Base-by-base conservation (phyloP, 176 grass and related monocot species). In the Raddia guianensis region DNA sequence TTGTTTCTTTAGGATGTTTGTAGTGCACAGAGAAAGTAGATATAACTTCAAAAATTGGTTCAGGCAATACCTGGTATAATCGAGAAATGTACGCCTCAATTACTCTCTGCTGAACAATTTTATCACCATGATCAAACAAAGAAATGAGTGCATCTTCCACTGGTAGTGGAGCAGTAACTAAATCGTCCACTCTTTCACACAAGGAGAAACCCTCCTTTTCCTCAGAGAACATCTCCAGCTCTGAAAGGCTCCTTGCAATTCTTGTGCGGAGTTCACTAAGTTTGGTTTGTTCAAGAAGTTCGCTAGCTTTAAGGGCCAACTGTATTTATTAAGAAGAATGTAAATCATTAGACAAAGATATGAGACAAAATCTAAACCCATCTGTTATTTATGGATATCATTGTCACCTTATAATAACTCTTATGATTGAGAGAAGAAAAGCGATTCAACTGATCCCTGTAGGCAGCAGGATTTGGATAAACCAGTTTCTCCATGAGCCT, bases 211-310 rank as follows among this genome's bases (percentile, higher is more conserved):
- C 71, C 70, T 85, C 81, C 12, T 87, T 85, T 85, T 94, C 84
- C 44, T 94, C 84, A 37, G 92, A 89, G 80, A 94, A 94, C 89
- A 99, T 99, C 68, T 91, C 92, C 72, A 99, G 68, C 50, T 93
- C 89, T 56, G 92, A 99, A 77, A 99, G 86, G 80, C 80, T 90
- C 70, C 96, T 93, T 33, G 92, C 90, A 68, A 99, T 93, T 68
- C 86, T 87, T 66, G 89, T 77, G 45, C 92, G 80, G 48, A 99
- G 90, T 57, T 99, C 90, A 77, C 96, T 99, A 71, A 99, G 76
- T 78, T 99, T 95, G 55, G 96, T 99, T 92, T 95, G 96, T 64
- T 99, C 96, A 79, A 95, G 92, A 91, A 99, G 92, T 79, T 99
- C 88, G 11, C 92, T 95, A 44, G 96, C 96, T 80, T 95, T 99